Percentiles rank a stretch among this genome's conserved stretches.
These are phyloP conservation scores for Metschnikowia peoriensis DNA, from an alignment of 805 yeast species.

Conservation along the genomic window DNA sequence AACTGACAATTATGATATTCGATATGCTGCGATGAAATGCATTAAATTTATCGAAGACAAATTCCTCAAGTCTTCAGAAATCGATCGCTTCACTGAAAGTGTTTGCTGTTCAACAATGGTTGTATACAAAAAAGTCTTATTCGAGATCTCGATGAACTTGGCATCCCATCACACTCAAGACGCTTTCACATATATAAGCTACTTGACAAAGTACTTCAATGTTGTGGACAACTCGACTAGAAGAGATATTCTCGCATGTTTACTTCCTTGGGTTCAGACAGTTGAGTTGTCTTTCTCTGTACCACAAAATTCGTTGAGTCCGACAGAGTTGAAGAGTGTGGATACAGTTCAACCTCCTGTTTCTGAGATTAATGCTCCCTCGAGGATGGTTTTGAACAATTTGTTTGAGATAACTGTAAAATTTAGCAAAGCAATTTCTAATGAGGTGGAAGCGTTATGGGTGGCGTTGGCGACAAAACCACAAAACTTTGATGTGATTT, in stretches of 20 bases:
- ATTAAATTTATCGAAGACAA: conserved; percentile 60
- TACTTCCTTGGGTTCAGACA: conserved; percentile 91
- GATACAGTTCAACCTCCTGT: not conserved
- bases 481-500: conserved; percentile 66
- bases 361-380: conserved; percentile 24
- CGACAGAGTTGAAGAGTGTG: conserved; percentile 5
- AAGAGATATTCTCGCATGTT: conserved; percentile 73
- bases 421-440: conserved; percentile 69
- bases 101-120: conserved; percentile 74
- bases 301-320: conserved; percentile 1
- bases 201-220: conserved; percentile 67
- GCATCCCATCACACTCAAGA: conserved; percentile 61
- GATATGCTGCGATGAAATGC: conserved; percentile 72
- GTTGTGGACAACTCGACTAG: conserved; percentile 55
- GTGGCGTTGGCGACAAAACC: conserved; percentile 80
- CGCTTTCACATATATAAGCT: conserved; percentile 62
- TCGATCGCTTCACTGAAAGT: conserved; percentile 63
- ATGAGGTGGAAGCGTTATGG: conserved; percentile 94
- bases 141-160: conserved; percentile 71
- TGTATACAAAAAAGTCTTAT: conserved; percentile 82
- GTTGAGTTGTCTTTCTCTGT: conserved; percentile 52
- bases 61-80: conserved; percentile 44
- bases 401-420: conserved; percentile 81
- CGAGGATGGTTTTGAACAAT: conserved; percentile 72
- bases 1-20: conserved; percentile 61